Conservation (phyloP, 1,284 basidiomycete genomes). For the Puccinia hordei region DNA sequence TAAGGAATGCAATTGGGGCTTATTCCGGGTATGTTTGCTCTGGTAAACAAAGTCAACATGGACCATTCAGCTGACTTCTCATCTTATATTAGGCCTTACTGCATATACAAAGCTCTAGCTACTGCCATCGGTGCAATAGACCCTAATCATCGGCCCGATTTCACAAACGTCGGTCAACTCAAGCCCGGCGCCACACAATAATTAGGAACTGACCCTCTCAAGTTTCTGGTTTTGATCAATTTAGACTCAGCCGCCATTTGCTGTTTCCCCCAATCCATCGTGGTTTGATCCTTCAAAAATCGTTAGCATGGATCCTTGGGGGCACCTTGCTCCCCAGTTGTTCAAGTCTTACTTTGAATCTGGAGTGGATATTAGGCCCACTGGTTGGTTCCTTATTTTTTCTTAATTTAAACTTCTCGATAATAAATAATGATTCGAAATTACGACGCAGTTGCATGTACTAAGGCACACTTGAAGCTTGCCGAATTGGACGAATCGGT, state of each 20-base stretch:
- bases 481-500: constrained; percentile 85
- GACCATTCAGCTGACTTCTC: background rate
- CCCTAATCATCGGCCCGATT: constrained; percentile 65
- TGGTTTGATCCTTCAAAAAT: constrained; percentile 84
- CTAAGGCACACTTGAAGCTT: constrained; percentile 79
- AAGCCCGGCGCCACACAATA: background rate
- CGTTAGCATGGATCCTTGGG: constrained; percentile 92
- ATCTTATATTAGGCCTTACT: constrained; percentile 67
- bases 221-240: constrained; percentile 52
- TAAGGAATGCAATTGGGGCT: constrained; percentile 81
- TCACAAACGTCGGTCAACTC: constrained; percentile 22
- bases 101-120: constrained; percentile 86
- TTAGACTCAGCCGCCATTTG: constrained; percentile 84
- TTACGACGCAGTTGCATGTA: constrained; percentile 80
- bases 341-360: constrained; percentile 64
- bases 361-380: constrained; percentile 57
- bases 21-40: constrained; percentile 68
- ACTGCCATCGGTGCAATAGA: constrained; percentile 86
- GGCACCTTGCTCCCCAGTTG: constrained; percentile 80
- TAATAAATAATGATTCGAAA: constrained; percentile 68
- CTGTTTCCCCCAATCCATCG: constrained; percentile 74
- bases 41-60: background rate
- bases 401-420: constrained; percentile 67
- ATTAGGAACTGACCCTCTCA: background rate
- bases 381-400: background rate